Base-by-base conservation (phyloP, 805 yeast species). In the Yamadazyma insecticola region DNA sequence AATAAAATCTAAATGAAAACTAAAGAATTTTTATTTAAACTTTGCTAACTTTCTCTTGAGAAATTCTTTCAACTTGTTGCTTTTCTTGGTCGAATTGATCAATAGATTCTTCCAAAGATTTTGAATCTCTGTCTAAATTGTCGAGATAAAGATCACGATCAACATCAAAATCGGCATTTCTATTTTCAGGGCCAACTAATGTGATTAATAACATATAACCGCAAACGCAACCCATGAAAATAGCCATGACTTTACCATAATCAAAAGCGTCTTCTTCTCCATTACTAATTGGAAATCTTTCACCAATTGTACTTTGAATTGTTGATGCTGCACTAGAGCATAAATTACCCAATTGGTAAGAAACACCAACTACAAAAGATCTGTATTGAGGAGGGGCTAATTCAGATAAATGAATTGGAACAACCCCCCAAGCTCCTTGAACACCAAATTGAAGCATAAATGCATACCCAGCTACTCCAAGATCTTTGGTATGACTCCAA, bases 391-490 rank as follows among this genome's bases (percentile, higher is more conserved):
- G 78, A 35, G 79, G 79, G 24, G 81, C 67, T 39, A 79, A 61
- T 53, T 76, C 83, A 3, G 76, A 63, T 32, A 78, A 57, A 52
- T 77, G 81, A 36, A 76, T 64, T 32, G 84, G 84, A 32, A 72
- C 63, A 24, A 76, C 77, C 44, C 84, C 84, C 79, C 81, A 78
- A 16, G 78, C 76, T 46, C 84, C 84, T 56, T 76, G 82, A 32
- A 78, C 82, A 37, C 70, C 73, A 48, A 72, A 72, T 48, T 77
- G 83, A 37, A 77, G 53, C 57, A 74, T 76, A 51, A 77, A 76
- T 1, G 60, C 81, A 39, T 78, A 80, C 0, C 78, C 80, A 41
- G 71, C 70, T 36, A 73, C 67, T 12, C 68, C 78, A 8, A 47
- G 32, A 23, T 48, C 44, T n/a, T 27, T 32, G 14, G 55, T 38